Evolutionary conservation across 345 rosid species (phyloP), one percentile per base, ranked within the genome.

Genomic region (Hypericum perforatum): DNA sequence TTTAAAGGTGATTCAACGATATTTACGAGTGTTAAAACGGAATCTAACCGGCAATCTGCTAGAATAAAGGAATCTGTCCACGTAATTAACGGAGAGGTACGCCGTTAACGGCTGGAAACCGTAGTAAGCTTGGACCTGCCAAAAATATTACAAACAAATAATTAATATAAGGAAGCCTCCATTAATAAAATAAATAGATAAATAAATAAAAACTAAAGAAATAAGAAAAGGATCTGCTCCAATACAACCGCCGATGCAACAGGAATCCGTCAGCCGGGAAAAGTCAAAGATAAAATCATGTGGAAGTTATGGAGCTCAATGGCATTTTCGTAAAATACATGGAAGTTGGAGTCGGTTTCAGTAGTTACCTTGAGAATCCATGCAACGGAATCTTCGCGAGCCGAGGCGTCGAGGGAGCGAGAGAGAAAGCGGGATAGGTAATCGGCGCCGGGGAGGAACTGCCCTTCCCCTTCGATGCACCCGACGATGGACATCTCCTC

Each of bases 1-100:
- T n/a, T 22, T 22, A 22, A 22, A 22, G 32, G 4, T 22, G 2
- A 22, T 22, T 22, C 32, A 22, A 22, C 4, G 32, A 4, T 22
- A 22, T 22, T 22, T 22, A 22, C 32, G 32, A 22, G 32, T 4
- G 32, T 22, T 22, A 1, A 22, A 22, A 11, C 15, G 54, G 63
- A 59, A 40, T 12, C 75, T 75, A 72, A 92, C 98, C 86, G 84
- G 94, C 74, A 85, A 63, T 0, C 71, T 71, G 53, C 78, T 86
- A 63, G 85, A 78, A 54, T 73, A 76, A 0, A 92, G 74, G 74
- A 88, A 92, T 53, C 98, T 90, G 49, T 92, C 98, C 70, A 92
- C 50, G 72, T 92, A 92, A 78, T 92, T 92, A 61, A 92, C 88
- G 80, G 98, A 68, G 63, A 92, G 90, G 64, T 88, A 88, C 66